Conservation (phyloP, 495 filamentous ascomycete species). For the Terfezia claveryi region DNA sequence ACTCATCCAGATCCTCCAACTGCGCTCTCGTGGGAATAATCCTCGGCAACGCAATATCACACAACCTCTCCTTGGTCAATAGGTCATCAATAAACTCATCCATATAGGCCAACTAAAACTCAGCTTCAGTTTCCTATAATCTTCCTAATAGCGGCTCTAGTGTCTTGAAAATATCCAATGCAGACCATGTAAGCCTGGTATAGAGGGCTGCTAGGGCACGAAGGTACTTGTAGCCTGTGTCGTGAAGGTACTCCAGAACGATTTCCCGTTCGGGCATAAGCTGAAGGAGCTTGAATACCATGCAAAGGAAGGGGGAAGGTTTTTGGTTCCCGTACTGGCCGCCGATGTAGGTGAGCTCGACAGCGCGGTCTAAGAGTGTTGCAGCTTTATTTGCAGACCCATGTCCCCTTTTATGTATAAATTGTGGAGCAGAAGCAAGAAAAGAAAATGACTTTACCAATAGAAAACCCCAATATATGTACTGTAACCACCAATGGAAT, state of each 20-base stretch:
- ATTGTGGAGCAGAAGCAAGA: too few species aligned
- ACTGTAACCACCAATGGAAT: too few species aligned
- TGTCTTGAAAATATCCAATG: constrained; percentile 54
- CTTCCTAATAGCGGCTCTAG: constrained; percentile 68
- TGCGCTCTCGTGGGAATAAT: constrained; percentile 60
- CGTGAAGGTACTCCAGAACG: constrained; percentile 56
- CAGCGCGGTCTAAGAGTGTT: constrained; percentile 74
- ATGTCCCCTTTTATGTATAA: too few species aligned
- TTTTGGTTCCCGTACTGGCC: constrained; percentile 65
- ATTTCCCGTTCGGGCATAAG: constrained; percentile 58
- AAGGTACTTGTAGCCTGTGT: constrained; percentile 72
- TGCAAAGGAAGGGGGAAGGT: constrained; percentile 80
- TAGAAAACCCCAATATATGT: too few species aligned
- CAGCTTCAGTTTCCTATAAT: constrained; percentile 66
- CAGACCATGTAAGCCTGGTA: constrained; percentile 64
- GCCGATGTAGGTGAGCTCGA: constrained; percentile 54
- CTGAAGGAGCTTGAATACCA: constrained; percentile 86
- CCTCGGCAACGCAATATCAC: constrained; percentile 82
- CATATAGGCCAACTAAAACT: constrained; percentile 53
- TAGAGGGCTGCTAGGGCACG: constrained; percentile 79
- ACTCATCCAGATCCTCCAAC: constrained; percentile 69
- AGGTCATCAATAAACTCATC: constrained; percentile 90
- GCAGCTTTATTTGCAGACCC: constrained; percentile 8
- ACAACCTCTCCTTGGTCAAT: constrained; percentile 70
- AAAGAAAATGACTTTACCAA: too few species aligned